These are phyloP conservation scores for Suzukiozyma palmioleophila DNA, from an alignment of 1,139 yeast species.

Conservation along the genomic window DNA sequence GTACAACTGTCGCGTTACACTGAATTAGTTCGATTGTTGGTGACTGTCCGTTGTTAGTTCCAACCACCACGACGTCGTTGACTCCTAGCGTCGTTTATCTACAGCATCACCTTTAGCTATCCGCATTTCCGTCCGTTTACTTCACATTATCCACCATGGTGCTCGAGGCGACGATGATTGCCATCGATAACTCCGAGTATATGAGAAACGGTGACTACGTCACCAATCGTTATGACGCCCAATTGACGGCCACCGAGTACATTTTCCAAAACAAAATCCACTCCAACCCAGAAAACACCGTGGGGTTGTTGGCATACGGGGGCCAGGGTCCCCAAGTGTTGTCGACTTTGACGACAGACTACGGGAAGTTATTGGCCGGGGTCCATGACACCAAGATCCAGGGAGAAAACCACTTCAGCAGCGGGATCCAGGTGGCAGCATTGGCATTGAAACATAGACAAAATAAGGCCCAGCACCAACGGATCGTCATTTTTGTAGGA, in stretches of 20 bases:
- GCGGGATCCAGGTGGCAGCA: conserved; percentile 95
- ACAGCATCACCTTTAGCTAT: too few relatives aligned
- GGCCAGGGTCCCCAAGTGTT: conserved; percentile 83
- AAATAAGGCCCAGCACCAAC: conserved; percentile 85
- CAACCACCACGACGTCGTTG: too few relatives aligned
- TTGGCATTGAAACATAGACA: conserved; percentile 95
- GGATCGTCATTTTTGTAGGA: conserved; percentile 88
- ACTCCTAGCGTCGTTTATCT: too few relatives aligned
- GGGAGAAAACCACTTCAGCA: conserved; percentile 66
- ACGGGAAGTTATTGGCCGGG: conserved; percentile 84
- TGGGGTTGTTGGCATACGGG: conserved; percentile 84
- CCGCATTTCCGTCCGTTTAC: too few relatives aligned
- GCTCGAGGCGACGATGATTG: conserved; percentile 93
- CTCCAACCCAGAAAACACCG: conserved; percentile 91
- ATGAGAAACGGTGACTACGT: conserved; percentile 94
- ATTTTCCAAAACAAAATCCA: conserved; percentile 83
- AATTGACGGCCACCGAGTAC: conserved; percentile 85
- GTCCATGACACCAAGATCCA: conserved; percentile 75
- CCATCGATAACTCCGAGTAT: conserved; percentile 92
- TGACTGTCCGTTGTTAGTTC: too few relatives aligned
- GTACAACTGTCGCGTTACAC: too few relatives aligned
- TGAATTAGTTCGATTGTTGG: too few relatives aligned
- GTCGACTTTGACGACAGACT: conserved; percentile 83
- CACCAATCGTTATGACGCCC: conserved; percentile 88
- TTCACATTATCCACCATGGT: conserved; percentile 50